Evolutionary conservation across 1,139 yeast species (phyloP), one percentile per base, ranked within the genome.

Genomic region (Tardiomyces depauwii): DNA sequence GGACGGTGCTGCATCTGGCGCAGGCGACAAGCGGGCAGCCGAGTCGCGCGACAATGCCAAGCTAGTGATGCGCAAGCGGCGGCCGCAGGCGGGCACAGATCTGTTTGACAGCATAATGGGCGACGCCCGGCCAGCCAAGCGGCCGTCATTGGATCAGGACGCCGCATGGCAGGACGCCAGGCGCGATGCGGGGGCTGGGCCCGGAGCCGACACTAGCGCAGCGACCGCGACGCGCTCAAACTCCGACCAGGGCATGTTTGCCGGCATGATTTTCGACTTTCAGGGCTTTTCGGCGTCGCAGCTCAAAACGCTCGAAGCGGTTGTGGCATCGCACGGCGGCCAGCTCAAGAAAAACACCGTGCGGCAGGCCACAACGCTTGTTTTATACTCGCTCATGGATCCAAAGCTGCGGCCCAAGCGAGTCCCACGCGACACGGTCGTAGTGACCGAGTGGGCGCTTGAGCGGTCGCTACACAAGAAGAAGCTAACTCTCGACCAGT

Each of bases 401-500:
- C 42, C 36, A 5, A 30, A 30, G 11, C 10, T 30, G 36, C n/a
- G 16, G 36, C 36, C 16, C 36, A 30, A 44, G 30, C 45, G 40
- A 2, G 16, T 21, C 18, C 44, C 36, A 32, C 44, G 16, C 10
- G 36, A 14, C 5, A 30, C 16, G 10, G 16, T 39, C 2, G 45
- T 64, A 2, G 57, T 61, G 6, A 67, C 95, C 1, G 96, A 89
- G 62, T 87, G 95, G 89, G 82, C 84, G 55, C 66, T 89, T 25
- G 97, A 89, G 62, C 64, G 96, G 49, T 76, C 86, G 30, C 67
- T 88, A 30, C 82, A 74, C 61, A 82, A 82, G 56, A 73, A 75
- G 42, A 64, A 65, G 44, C 57, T 81, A 2, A 44, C 46, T 25
- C 19, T 14, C 4, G 96, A 87, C 59, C 62, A 71, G n/a, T 89